Conservation (phyloP, 306 rosid species). For the Morella rubra region DNA sequence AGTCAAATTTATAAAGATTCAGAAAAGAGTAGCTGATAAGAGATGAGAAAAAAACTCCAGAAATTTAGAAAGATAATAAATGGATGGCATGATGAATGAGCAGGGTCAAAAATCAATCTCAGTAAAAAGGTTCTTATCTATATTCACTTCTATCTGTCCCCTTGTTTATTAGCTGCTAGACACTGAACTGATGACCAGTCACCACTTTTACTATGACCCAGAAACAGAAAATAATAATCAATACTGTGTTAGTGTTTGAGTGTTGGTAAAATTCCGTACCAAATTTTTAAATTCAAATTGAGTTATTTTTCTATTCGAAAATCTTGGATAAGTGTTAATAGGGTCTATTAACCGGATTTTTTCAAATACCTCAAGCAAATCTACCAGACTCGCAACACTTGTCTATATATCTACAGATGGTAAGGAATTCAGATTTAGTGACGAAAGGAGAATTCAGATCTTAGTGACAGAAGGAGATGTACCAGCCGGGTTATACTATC, state of each 20-base stretch:
- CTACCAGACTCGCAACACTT: too few relatives aligned
- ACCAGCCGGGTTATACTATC: constrained; percentile 97
- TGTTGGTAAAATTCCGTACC: too few relatives aligned
- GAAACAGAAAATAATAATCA: background rate
- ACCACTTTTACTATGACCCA: background rate
- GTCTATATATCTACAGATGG: background rate
- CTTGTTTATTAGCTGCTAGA: background rate
- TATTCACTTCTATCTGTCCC: background rate
- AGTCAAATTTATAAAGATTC: background rate
- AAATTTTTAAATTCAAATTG: background rate
- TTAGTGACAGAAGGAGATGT: constrained; percentile 31
- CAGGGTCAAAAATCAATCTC: background rate
- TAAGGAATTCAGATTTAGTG: constrained; percentile 19
- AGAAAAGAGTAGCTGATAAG: background rate
- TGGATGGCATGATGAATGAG: background rate
- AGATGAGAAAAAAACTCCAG: background rate
- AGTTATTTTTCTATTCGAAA: too few relatives aligned
- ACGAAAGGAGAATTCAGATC: constrained; percentile 10
- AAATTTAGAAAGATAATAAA: background rate
- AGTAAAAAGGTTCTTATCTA: background rate
- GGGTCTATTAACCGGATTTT: too few relatives aligned
- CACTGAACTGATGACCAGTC: background rate
- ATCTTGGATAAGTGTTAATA: too few relatives aligned
- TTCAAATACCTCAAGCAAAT: background rate
- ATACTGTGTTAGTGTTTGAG: too few relatives aligned